These are phyloP conservation scores for Dryadomyces quercivorus DNA, from an alignment of 2,329 filamentous ascomycete species.

Conservation along the genomic window DNA sequence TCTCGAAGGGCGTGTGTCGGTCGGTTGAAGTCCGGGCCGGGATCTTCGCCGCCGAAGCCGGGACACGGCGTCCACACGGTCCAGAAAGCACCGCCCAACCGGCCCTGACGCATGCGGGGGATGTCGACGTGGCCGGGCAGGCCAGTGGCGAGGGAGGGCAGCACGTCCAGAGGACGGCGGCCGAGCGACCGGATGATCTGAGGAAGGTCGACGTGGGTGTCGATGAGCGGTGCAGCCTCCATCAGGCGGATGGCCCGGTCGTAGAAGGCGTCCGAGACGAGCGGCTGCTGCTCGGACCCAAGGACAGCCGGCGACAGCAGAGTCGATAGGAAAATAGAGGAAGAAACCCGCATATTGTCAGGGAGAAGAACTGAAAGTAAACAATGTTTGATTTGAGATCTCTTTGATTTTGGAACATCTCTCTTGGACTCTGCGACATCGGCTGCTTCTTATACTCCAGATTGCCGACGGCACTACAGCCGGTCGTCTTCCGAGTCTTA, in stretches of 20 bases:
- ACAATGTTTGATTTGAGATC: too few species aligned
- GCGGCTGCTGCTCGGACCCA: not conserved
- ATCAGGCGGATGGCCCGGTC: not conserved
- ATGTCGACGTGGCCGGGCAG: conserved; percentile 12
- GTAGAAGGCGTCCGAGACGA: not conserved
- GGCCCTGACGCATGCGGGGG: conserved; percentile 11
- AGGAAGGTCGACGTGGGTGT: conserved; percentile 1
- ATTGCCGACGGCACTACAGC: too few species aligned
- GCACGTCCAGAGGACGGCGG: not conserved
- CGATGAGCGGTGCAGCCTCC: not conserved
- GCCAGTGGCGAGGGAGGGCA: not conserved
- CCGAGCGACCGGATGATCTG: not conserved
- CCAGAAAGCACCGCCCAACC: conserved; percentile 15
- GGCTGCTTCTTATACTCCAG: too few species aligned
- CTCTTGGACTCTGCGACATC: too few species aligned
- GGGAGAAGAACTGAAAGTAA: too few species aligned
- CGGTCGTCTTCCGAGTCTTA: too few species aligned
- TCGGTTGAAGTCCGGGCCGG: conserved; percentile 7
- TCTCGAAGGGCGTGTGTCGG: not conserved
- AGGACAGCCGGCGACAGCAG: not conserved
- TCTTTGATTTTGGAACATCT: too few species aligned
- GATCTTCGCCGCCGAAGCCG: conserved; percentile 7
- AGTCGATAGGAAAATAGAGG: not conserved
- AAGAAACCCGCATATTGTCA: too few species aligned
- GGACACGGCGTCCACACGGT: conserved; percentile 14